Evolutionary conservation across 305 asterid genomes (phyloP), one percentile per base, ranked within the genome.

Genomic region (Petunia hybrid): DNA sequence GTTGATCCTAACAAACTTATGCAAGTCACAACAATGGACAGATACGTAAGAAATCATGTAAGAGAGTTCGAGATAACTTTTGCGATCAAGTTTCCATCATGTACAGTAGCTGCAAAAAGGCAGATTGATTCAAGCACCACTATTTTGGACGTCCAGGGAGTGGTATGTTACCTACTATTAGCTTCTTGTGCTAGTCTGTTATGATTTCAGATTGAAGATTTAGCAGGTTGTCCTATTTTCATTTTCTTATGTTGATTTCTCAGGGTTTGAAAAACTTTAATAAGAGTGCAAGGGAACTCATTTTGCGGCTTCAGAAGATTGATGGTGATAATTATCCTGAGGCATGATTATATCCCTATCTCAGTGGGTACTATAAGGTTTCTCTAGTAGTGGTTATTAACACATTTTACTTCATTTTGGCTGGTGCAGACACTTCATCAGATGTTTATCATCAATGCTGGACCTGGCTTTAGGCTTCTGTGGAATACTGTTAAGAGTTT

Each of bases 281-380:
- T 57, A 91, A 91, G 91, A 86, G 86, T 56, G 97, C 97, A 1
- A 82, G 97, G 71, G 96, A 93, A 3, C 95, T 93, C 86, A 87
- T 93, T 61, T 85, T 84, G 63, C 91, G 90, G 64, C 92, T 93
- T 78, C 97, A 93, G 84, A 93, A 91, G 88, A 90, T 93, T 78
- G 97, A 91, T 85, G 91, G 97, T 31, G 93, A 91, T 83, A 91
- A 93, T 86, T 93, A 93, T 83, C 97, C 97, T 61, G 97, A 93
- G 83, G 97, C 91, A 88, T 55, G 74, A 68, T 79, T 76, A 82
- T 56, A 75, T 69, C 76, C 79, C 75, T 84, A 48, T 68, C 83
- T 75, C 71, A 40, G 71, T 80, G 40, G 9, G 71, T 80, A 43
- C 83, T 76, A 42, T 77, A 56, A 64, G 61, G 46, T 62, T 81